Evolutionary conservation across 495 filamentous ascomycete genomes (phyloP).

Genomic region (Baudoinia panamericana): DNA sequence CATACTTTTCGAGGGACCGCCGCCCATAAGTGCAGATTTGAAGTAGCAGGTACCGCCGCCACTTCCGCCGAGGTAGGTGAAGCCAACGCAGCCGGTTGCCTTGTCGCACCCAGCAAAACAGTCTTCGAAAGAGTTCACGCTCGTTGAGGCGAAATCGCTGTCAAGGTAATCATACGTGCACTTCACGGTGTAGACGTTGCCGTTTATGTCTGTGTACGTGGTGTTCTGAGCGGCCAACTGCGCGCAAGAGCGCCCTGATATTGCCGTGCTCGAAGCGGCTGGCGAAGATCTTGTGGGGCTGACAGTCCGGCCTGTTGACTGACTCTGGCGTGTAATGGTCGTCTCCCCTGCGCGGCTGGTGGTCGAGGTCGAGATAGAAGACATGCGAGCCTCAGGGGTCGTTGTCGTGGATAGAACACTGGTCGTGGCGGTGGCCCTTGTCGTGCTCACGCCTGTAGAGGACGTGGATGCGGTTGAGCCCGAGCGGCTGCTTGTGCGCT

Average conservation of each 20-base stretch:
- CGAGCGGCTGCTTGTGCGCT: not conserved
- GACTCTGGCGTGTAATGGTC: too few species aligned
- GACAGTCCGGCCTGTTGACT: too few species aligned
- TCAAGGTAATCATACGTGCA: slow-evolving; percentile 11
- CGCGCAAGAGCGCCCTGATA: not conserved
- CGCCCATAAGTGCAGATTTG: slow-evolving; percentile 7
- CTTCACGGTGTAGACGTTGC: slow-evolving; percentile 6
- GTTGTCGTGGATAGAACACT: too few species aligned
- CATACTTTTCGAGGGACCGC: not conserved
- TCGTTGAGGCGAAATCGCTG: slow-evolving; percentile 1
- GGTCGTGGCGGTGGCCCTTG: too few species aligned
- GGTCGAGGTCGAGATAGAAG: too few species aligned
- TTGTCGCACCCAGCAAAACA: slow-evolving; percentile 14
- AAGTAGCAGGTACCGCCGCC: slow-evolving; percentile 18
- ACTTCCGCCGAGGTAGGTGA: slow-evolving; percentile 10
- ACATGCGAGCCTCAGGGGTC: too few species aligned
- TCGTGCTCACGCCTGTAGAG: not conserved
- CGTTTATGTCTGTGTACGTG: slow-evolving; percentile 2
- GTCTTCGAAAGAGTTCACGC: slow-evolving; percentile 3
- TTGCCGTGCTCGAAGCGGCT: not conserved
- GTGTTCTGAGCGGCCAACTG: not conserved
- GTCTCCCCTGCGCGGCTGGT: too few species aligned
- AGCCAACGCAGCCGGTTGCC: slow-evolving; percentile 9
- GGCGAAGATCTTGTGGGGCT: too few species aligned
- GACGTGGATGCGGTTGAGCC: not conserved